These are phyloP conservation scores for Phialophora tarda DNA, from an alignment of 2,329 filamentous ascomycete genomes.

Conservation along the genomic window DNA sequence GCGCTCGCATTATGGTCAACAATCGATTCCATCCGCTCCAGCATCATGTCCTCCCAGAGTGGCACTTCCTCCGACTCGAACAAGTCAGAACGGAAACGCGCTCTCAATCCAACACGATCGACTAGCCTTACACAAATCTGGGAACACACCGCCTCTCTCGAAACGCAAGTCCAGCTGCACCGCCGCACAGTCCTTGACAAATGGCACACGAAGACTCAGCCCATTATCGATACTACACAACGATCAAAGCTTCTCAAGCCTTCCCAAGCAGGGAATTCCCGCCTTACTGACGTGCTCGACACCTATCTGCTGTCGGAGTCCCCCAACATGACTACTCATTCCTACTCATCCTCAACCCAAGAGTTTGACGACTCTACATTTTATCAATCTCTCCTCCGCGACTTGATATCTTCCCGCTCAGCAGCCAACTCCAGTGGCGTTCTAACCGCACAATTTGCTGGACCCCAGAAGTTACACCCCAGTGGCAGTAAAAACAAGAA, in stretches of 20 bases:
- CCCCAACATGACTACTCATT: constrained; percentile 40
- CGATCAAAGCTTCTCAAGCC: constrained; percentile 66
- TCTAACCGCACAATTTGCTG: constrained; percentile 52
- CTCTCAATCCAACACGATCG: constrained; percentile 55
- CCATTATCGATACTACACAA: constrained; percentile 60
- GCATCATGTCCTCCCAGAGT: constrained; percentile 45
- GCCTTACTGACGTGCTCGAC: constrained; percentile 52
- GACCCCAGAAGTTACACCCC: constrained; percentile 48
- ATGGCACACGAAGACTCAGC: constrained; percentile 81
- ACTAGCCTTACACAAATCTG: constrained; percentile 72
- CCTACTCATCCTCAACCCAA: constrained; percentile 51
- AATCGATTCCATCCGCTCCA: constrained; percentile 53
- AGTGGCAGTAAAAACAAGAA: constrained; percentile 66
- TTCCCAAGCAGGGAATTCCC: constrained; percentile 53
- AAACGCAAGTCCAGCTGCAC: constrained; percentile 63
- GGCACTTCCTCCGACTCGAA: constrained; percentile 47
- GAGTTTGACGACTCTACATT: constrained; percentile 96
- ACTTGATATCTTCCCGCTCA: constrained; percentile 83
- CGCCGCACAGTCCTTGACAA: constrained; percentile 80
- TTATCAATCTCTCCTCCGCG: constrained; percentile 90
- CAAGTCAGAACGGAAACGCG: constrained; percentile 53
- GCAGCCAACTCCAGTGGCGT: constrained; percentile 49
- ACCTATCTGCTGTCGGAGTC: constrained; percentile 52
- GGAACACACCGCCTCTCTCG: constrained; percentile 70
- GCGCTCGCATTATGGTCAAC: constrained; percentile 85